Percentiles rank a stretch among this genome's conserved stretches.
These are phyloP conservation scores for Triangularia verruculosa DNA, from an alignment of 2,329 filamentous ascomycete genomes.

Conservation along the genomic window DNA sequence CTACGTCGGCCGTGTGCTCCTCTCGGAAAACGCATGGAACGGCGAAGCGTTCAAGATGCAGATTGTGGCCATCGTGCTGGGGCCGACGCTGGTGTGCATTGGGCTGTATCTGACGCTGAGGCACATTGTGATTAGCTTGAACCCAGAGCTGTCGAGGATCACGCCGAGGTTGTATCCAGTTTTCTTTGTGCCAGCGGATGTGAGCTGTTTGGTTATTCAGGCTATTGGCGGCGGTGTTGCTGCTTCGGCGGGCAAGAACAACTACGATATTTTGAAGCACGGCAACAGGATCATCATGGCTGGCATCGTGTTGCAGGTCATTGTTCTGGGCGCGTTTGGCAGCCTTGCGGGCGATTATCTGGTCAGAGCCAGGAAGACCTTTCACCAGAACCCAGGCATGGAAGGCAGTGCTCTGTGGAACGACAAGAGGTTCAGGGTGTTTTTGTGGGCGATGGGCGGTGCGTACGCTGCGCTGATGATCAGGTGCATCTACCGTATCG, in stretches of 20 bases:
- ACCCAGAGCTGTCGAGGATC: constrained; percentile 48
- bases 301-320: constrained; percentile 53
- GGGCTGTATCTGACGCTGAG: constrained; percentile 63
- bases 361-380: constrained; percentile 38
- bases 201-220: constrained; percentile 58
- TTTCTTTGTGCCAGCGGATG: constrained; percentile 57
- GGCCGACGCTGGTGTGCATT: constrained; percentile 58
- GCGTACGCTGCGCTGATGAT: constrained; percentile 47
- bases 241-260: constrained; percentile 41
- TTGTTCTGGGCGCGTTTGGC: constrained; percentile 49
- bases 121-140: constrained; percentile 50
- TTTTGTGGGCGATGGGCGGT: constrained; percentile 40
- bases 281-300: constrained; percentile 55
- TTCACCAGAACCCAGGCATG: constrained; percentile 32
- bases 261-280: constrained; percentile 39
- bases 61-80: constrained; percentile 57
- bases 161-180: constrained; percentile 50
- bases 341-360: constrained; percentile 44
- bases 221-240: constrained; percentile 57
- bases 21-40: constrained; percentile 54
- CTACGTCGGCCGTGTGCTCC: constrained; percentile 50
- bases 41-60: constrained; percentile 54
- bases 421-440: constrained; percentile 42
- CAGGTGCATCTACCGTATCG: constrained; percentile 56
- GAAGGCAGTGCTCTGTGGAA: constrained; percentile 40